A percentile compares a stretch with the other conserved stretches of the same genome.
phyloP scores from a whole-genome alignment of 2,329 filamentous ascomycete genomes.

The Fusarium gaditjirri region DNA sequence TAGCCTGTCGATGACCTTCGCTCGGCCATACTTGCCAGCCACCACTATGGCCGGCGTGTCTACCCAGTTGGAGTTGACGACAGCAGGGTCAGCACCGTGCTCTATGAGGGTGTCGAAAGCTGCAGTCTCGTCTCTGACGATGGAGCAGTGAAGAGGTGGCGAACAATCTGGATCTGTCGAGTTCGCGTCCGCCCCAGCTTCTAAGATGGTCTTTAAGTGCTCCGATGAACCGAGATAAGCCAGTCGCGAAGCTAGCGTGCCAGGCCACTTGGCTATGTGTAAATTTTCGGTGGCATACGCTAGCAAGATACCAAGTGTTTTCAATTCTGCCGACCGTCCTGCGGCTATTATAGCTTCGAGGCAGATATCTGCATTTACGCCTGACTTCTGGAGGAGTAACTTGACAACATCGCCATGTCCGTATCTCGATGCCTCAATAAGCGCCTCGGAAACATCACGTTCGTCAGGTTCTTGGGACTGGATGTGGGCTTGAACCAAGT shows the following conservation, averaged over 20 bases:
- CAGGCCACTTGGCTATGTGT: background rate
- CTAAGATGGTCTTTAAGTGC: background rate
- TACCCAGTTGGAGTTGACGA: background rate
- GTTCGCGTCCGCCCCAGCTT: background rate
- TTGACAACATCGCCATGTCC: background rate
- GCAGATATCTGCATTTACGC: background rate
- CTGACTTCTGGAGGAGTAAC: background rate
- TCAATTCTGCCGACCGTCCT: background rate
- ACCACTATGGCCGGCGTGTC: background rate
- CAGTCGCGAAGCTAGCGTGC: fast-evolving
- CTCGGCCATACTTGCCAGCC: background rate
- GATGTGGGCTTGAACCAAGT: fast-evolving
- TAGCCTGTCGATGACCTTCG: background rate
- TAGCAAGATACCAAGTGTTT: background rate
- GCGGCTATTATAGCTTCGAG: background rate
- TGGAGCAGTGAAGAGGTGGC: background rate
- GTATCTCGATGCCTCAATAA: background rate
- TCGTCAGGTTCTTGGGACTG: background rate
- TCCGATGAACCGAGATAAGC: background rate
- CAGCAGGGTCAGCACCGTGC: background rate
- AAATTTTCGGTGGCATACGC: background rate
- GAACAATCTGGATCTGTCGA: background rate
- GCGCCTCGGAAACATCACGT: background rate
- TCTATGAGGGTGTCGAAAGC: background rate
- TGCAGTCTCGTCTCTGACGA: fast-evolving